Evolutionary conservation across 2,329 filamentous ascomycete genomes (phyloP).

Genomic region (Fusarium sp.): DNA sequence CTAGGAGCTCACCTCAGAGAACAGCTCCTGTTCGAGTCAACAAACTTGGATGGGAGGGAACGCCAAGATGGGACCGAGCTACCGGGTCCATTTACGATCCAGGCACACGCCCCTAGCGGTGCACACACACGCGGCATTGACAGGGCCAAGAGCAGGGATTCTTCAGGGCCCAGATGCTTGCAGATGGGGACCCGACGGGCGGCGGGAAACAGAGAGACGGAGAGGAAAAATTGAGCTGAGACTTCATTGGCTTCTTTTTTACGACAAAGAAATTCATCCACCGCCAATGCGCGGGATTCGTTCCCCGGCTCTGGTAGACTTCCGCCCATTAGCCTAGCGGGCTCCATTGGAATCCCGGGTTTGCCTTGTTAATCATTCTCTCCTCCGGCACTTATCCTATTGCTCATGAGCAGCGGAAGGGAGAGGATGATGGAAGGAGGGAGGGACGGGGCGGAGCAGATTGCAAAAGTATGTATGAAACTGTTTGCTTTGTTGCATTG

Average conservation of each 20-base stretch:
- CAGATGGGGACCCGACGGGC: constrained; percentile 21
- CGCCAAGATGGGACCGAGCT: constrained; percentile 35
- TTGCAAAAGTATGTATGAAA: not conserved
- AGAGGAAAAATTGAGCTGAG: constrained; percentile 3
- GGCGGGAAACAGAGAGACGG: constrained; percentile 17
- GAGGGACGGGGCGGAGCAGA: constrained; percentile 4
- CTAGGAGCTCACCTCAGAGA: not conserved
- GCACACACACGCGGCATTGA: constrained; percentile 34
- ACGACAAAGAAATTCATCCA: constrained; percentile 7
- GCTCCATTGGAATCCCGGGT: constrained; percentile 18
- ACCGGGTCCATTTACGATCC: constrained; percentile 31
- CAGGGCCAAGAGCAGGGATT: constrained; percentile 28
- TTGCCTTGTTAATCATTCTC: constrained; percentile 1
- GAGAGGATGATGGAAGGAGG: not conserved
- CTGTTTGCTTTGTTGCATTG: not conserved
- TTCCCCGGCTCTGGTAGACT: constrained; percentile 34
- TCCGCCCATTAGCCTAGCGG: constrained; percentile 32
- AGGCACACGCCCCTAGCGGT: constrained; percentile 29
- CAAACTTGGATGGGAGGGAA: constrained; percentile 25
- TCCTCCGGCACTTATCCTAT: not conserved
- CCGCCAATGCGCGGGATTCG: constrained; percentile 22
- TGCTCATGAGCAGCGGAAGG: not conserved
- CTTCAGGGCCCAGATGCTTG: constrained; percentile 21
- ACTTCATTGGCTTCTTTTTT: constrained; percentile 6
- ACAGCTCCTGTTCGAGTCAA: constrained; percentile 8